Base-by-base conservation (phyloP, 768 basidiomycete species). In the Suillus clintonianus region DNA sequence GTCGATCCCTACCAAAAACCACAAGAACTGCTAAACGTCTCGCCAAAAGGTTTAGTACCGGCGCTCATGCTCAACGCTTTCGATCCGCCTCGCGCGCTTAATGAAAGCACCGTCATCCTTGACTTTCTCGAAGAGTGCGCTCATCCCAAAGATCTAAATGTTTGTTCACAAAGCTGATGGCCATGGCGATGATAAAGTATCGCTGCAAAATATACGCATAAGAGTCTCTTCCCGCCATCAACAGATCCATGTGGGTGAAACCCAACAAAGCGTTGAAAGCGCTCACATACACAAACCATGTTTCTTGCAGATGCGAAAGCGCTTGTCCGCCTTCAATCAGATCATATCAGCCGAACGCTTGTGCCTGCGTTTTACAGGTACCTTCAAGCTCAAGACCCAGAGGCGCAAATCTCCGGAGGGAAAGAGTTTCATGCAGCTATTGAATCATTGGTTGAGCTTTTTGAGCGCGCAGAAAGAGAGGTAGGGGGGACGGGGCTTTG, bases 1-100 rank as follows among this genome's bases (percentile, higher is more conserved):
- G 89, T 92, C 34, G 89, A 92, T 74, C 90, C 91, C 22, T 93
- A 94, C 79, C 86, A 87, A 76, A 95, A 94, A 68, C 90, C 92
- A 0, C 74, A 85, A 56, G 91, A 91, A 37, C 83, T 95, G 22
- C 80, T 95, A n/a, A 86, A 90, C 42, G 80, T 92, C 19, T 93
- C 91, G 17, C 91, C 92, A 1, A 92, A 91, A 69, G 92, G 93
- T 0, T 82, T 95, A 4, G 91, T 95, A 1, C 92, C 92, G 0
- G 91, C 82, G 0, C 69, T 91, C 34, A 84, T 81, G 67, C 73
- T 92, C 60, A 76, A 86, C 67, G 75, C 76, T 4, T 85, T 80
- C 64, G 72, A 71, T 55, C 88, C 87, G 0, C 85, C 89, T 0
- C 78, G 85, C 39, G 84, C 86, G 0, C 75, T 94, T 14, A 90